These are phyloP conservation scores for Hyphopichia buzzinii DNA, from an alignment of 1,139 yeast species.

Conservation along the genomic window DNA sequence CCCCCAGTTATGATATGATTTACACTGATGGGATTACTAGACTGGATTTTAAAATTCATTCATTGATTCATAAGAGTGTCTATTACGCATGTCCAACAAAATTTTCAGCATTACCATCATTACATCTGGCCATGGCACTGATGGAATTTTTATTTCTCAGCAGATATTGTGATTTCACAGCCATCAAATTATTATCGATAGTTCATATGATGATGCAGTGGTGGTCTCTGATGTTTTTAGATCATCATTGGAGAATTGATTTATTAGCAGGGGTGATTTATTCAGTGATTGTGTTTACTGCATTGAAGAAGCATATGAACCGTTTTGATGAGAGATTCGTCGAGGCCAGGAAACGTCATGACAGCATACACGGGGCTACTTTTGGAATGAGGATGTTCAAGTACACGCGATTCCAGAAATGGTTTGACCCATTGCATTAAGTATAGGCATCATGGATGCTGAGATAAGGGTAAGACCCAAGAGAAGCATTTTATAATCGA, in stretches of 20 bases:
- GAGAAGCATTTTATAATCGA: too few species aligned
- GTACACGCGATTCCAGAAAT: conserved; percentile 10
- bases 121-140: conserved; percentile 15
- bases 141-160: conserved; percentile 13
- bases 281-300: conserved; percentile 11
- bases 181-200: conserved; percentile 10
- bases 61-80: conserved; percentile 10
- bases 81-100: conserved; percentile 16
- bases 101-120: conserved; percentile 15
- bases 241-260: conserved; percentile 17
- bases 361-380: conserved; percentile 11
- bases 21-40: conserved; percentile 17
- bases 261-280: conserved; percentile 14
- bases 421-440: conserved; percentile 16
- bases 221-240: conserved; percentile 17
- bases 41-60: conserved; percentile 13
- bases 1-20: conserved; percentile 15
- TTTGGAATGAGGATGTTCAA: conserved; percentile 15
- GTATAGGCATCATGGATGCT: too few species aligned
- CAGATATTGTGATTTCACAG: conserved; percentile 11
- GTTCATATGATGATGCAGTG: conserved; percentile 14
- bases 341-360: conserved; percentile 10
- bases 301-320: conserved; percentile 8
- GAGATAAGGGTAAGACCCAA: too few species aligned
- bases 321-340: conserved; percentile 10